Conservation (phyloP, 1,284 basidiomycete species). For the Flammula alnicola region DNA sequence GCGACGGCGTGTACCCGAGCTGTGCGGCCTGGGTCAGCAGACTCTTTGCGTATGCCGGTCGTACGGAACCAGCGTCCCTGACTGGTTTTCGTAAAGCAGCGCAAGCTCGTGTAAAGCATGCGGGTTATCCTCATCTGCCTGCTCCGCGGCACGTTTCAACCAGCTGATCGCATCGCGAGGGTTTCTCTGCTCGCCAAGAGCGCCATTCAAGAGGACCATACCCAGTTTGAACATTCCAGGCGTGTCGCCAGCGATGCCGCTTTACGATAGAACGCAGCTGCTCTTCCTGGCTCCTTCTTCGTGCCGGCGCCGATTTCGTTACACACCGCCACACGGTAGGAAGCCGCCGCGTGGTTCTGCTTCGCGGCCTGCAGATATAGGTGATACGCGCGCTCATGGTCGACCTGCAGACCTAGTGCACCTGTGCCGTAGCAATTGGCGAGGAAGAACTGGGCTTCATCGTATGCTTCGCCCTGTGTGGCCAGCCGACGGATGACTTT, state of each 20-base stretch:
- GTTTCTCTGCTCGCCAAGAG: conserved; percentile 85
- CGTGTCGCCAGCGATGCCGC: conserved; percentile 96
- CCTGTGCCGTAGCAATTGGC: conserved; percentile 98
- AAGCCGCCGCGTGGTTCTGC: conserved; percentile 94
- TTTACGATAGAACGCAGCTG: conserved; percentile 96
- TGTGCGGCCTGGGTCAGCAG: conserved; percentile 93
- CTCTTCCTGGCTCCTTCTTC: conserved; percentile 83
- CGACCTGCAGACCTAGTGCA: conserved; percentile 90
- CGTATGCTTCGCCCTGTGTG: conserved; percentile 87
- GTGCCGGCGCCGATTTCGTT: conserved; percentile 99
- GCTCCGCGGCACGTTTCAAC: conserved; percentile 93
- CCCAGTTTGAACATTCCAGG: conserved; percentile 99
- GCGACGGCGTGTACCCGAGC: conserved; percentile 91
- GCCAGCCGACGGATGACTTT: conserved; percentile 93
- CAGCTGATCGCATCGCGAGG: conserved; percentile 93
- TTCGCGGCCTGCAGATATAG: conserved; percentile 98
- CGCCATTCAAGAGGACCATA: conserved; percentile 90
- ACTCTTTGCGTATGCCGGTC: conserved; percentile 84
- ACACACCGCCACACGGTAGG: conserved; percentile 97
- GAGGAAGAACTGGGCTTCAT: conserved; percentile 99
- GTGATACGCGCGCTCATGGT: conserved; percentile 98
- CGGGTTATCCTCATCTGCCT: conserved; percentile 98
- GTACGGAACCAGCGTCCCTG: conserved; percentile 65
- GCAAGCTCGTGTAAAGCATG: conserved; percentile 98
- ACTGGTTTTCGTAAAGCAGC: conserved; percentile 83